Evolutionary conservation across 1,284 basidiomycete species (phyloP).

Genomic region (Ustilago crameri): DNA sequence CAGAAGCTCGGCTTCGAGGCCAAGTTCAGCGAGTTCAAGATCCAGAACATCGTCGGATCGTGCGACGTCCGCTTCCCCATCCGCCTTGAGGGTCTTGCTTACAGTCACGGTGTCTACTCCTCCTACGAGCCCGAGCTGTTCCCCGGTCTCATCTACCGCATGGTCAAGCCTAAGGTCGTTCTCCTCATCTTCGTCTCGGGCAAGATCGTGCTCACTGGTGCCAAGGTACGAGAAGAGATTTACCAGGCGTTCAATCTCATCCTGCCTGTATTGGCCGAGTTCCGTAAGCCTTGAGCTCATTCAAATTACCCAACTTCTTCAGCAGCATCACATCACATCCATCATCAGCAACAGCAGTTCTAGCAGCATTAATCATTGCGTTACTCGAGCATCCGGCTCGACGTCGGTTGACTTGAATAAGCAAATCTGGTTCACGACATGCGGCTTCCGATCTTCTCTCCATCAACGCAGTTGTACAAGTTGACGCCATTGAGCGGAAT

Average conservation of each 20-base stretch:
- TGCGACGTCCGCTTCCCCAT: conserved; percentile 99
- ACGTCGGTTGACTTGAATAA: conserved; percentile 10
- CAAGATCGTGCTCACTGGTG: conserved; percentile 98
- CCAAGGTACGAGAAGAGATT: conserved; percentile 99
- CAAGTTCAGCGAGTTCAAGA: conserved; percentile 99
- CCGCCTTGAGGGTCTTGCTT: conserved; percentile 95
- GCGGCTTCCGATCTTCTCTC: too few species aligned
- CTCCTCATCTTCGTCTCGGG: conserved; percentile 98
- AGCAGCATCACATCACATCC: conserved; percentile 31
- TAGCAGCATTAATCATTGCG: conserved; percentile 32
- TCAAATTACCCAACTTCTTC: conserved; percentile 32
- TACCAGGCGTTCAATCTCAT: conserved; percentile 99
- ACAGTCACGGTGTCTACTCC: conserved; percentile 97
- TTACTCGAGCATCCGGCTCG: conserved; percentile 14
- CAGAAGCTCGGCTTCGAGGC: conserved; percentile 99
- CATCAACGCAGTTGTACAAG: too few species aligned
- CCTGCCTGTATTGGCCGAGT: conserved; percentile 74
- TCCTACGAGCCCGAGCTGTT: conserved; percentile 99
- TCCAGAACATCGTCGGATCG: conserved; percentile 95
- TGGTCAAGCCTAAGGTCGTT: conserved; percentile 99
- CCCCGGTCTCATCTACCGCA: conserved; percentile 98
- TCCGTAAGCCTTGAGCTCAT: conserved; percentile 64
- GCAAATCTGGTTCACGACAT: background rate
- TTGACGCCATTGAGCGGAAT: too few species aligned
- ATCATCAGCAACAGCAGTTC: conserved; percentile 32